phyloP scores from a whole-genome alignment of 1,284 basidiomycete genomes.

The Rhodotorula sp. region DNA sequence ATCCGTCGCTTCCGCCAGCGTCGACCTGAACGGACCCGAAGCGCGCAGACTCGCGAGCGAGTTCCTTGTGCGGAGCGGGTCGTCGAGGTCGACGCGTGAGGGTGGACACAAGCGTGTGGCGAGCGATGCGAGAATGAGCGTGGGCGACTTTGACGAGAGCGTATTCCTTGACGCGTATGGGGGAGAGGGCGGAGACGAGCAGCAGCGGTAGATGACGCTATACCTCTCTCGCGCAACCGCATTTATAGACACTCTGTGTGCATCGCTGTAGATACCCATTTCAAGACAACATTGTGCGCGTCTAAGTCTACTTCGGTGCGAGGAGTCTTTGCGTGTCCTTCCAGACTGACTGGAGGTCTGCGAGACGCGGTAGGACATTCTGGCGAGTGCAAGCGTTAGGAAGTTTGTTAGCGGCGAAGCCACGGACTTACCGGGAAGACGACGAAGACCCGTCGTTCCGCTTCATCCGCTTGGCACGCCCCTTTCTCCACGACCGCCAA shows the following conservation, averaged over 20 bases:
- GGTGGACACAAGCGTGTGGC: neutral
- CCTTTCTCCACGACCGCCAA: neutral
- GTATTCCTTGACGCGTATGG: constrained; percentile 4
- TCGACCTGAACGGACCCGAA: constrained; percentile 7
- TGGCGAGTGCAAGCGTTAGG: neutral
- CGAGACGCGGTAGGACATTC: neutral
- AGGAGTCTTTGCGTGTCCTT: neutral
- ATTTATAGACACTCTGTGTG: neutral
- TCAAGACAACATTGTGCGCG: neutral
- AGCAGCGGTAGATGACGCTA: neutral
- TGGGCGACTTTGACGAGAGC: constrained; percentile 4
- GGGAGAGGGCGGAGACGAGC: neutral
- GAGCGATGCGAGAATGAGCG: constrained; percentile 8
- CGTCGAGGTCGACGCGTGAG: neutral
- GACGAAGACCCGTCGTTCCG: neutral
- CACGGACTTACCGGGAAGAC: neutral
- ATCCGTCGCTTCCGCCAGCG: neutral
- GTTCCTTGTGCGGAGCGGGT: constrained; percentile 6
- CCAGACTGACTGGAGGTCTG: neutral
- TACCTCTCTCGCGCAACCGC: neutral
- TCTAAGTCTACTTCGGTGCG: neutral
- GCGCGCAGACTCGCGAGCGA: constrained; percentile 18
- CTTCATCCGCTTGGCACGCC: neutral
- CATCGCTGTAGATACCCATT: too few relatives aligned
- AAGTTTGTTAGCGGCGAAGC: neutral